Conservation (phyloP, 164 flowering plant genomes). For the Vitis riparia region DNA sequence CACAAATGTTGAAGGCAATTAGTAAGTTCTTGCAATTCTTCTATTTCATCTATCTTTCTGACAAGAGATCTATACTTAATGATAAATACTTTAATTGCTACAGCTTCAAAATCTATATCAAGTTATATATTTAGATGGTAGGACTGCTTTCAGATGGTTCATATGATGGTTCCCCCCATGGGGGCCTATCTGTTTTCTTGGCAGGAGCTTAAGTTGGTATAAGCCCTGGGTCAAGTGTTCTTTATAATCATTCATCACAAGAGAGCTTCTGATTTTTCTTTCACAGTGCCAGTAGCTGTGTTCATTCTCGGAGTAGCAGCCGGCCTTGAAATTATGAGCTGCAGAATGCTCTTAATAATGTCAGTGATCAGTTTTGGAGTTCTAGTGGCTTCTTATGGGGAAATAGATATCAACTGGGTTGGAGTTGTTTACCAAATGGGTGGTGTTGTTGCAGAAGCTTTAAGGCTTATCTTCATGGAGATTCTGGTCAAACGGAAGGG, state of each 20-base stretch:
- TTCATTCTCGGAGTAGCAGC: conserved; percentile 89
- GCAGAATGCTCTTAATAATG: conserved; percentile 93
- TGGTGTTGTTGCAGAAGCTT: conserved; percentile 96
- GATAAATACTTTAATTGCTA: too few species aligned
- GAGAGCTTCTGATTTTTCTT: conserved; percentile 8
- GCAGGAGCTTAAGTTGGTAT: not conserved
- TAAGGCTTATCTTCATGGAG: conserved; percentile 98
- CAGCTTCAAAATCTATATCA: too few species aligned
- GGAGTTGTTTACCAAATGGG: conserved; percentile 99
- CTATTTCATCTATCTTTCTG: not conserved
- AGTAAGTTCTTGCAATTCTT: conserved; percentile 52
- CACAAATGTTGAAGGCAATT: conserved; percentile 98
- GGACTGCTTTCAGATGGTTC: not conserved
- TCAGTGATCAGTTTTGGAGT: conserved; percentile 97
- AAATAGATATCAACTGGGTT: conserved; percentile 84
- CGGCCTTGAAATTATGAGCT: conserved; percentile 93
- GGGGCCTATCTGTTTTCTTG: conserved; percentile 5
- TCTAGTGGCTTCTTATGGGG: conserved; percentile 95
- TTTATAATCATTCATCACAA: not conserved
- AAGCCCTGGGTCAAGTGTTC: not conserved
- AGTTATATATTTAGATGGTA: not conserved
- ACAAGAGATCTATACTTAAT: too few species aligned
- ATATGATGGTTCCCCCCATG: not conserved
- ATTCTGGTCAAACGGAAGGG: conserved; percentile 94
- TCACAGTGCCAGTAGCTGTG: conserved; percentile 97